A percentile compares a stretch with the other conserved stretches of the same genome.
Conservation (phyloP, 306 rosid species). For the Trifolium subterraneum region DNA sequence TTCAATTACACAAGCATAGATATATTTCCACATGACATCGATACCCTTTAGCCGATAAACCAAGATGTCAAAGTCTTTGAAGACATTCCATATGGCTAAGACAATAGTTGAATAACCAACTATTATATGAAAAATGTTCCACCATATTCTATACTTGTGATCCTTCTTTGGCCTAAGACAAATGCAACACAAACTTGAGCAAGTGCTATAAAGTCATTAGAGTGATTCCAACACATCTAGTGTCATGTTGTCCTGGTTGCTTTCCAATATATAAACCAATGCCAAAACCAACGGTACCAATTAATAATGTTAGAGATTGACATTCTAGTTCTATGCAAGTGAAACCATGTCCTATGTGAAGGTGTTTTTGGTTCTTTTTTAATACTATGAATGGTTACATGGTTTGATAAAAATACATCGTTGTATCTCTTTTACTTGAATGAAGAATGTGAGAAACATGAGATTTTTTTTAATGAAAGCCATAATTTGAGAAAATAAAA, state of each 20-base stretch:
- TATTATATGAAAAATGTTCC: slow-evolving; percentile 32
- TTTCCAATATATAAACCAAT: slow-evolving; percentile 30
- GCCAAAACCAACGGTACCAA: slow-evolving; percentile 34
- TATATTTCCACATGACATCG: neutral
- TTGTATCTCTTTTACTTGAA: no score
- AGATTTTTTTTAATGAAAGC: no score
- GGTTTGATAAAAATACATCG: no score
- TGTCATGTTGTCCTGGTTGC: neutral
- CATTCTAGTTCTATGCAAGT: slow-evolving; percentile 28
- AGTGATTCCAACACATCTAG: slow-evolving; percentile 40
- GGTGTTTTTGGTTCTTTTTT: neutral
- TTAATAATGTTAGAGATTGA: slow-evolving; percentile 7
- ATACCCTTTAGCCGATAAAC: neutral
- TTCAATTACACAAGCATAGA: neutral
- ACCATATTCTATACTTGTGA: slow-evolving; percentile 25
- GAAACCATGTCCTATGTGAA: slow-evolving; percentile 42
- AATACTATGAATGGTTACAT: no score
- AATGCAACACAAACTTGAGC: slow-evolving; percentile 28
- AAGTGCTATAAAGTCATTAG: neutral
- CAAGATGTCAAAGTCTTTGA: slow-evolving; percentile 39
- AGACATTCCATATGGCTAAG: slow-evolving; percentile 26
- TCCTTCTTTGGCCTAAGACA: slow-evolving; percentile 27
- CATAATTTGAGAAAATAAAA: no score
- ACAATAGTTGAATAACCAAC: slow-evolving; percentile 35
- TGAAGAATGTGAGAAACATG: no score